Evolutionary conservation across 495 filamentous ascomycete genomes (phyloP), one percentile per base, ranked within the genome.

Genomic region (Penicillium soppii): DNA sequence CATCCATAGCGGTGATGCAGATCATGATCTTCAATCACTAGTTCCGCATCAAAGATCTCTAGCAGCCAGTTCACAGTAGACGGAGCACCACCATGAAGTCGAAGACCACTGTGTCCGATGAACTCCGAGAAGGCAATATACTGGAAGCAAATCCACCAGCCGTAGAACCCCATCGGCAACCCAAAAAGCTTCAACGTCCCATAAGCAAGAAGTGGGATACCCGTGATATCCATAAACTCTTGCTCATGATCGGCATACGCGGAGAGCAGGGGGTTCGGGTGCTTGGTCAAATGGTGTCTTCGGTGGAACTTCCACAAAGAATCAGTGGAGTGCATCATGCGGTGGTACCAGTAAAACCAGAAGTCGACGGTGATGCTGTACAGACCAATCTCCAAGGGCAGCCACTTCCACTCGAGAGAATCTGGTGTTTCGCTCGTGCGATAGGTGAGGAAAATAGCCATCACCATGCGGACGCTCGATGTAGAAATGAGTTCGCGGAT

Each of bases 381-480:
- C 0, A 66, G 29, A 7, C 63, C 63, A 7, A 63, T 61, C 27
- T 66, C 63, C 6, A 66, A 35, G 1, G 57, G 51, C 2, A 66
- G 52, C 60, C 63, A 64, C 25, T 47, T 45, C 58, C 58, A 66
- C 21, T 54, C 25, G 6, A 63, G 32, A 0, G 59, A 37, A 16
- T 30, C 7, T 1, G 59, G 53, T 12, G 54, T 44, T 33, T 59
- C 38, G 41, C 88, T 82, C 62, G 70, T 39, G 9, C 32, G 47
- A 19, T 66, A 66, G 30, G 63, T 57, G 2, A 66, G 43, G 17
- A 43, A 63, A 7, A 62, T 52, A 6, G 62, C 26, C 56, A 65
- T 62, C 17, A 59, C 40, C 39, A 65, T 56, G 17, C 62, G 62
- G 9, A 62, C 54, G 1, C 53, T 44, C 0, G 62, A 56, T 3